A percentile compares a stretch with the other conserved stretches of the same genome.
phyloP scores from a whole-genome alignment of 352 stramenopile species.

The Phytophthora colocasiae region DNA sequence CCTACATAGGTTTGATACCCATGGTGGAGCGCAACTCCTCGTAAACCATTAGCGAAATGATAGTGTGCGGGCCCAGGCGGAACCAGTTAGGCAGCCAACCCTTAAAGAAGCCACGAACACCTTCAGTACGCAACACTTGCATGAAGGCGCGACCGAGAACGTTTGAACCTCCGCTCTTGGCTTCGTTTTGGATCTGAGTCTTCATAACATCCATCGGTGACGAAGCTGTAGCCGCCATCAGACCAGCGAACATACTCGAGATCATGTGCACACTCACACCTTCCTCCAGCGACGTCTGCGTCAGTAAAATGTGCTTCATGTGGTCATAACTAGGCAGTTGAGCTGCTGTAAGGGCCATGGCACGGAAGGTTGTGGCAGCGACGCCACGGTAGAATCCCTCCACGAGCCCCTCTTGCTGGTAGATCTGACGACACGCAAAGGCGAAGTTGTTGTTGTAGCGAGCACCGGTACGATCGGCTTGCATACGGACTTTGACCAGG shows the following conservation, averaged over 20 bases:
- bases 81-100: slow-evolving; percentile 80
- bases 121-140: slow-evolving; percentile 60
- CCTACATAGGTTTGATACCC: slow-evolving; percentile 64
- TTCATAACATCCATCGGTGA: slow-evolving; percentile 87
- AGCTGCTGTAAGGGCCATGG: slow-evolving; percentile 77
- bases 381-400: slow-evolving; percentile 78
- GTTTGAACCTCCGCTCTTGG: slow-evolving; percentile 37
- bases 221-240: slow-evolving; percentile 73
- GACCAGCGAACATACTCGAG: slow-evolving; percentile 74
- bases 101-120: slow-evolving; percentile 75
- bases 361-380: slow-evolving; percentile 70
- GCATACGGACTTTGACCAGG: slow-evolving; percentile 82
- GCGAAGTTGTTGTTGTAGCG: slow-evolving; percentile 72
- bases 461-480: slow-evolving; percentile 64
- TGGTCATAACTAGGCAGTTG: slow-evolving; percentile 86
- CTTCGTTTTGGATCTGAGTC: slow-evolving; percentile 87
- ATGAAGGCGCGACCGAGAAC: slow-evolving; percentile 63
- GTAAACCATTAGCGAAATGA: slow-evolving; percentile 82
- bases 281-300: slow-evolving; percentile 59
- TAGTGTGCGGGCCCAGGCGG: slow-evolving; percentile 73
- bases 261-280: slow-evolving; percentile 70
- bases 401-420: slow-evolving; percentile 61
- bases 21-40: slow-evolving; percentile 64
- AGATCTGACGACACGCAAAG: slow-evolving; percentile 69
- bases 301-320: slow-evolving; percentile 73